Evolutionary conservation across 2,329 filamentous ascomycete genomes (phyloP), one percentile per base, ranked within the genome.

Genomic region (Diaporthe citri): DNA sequence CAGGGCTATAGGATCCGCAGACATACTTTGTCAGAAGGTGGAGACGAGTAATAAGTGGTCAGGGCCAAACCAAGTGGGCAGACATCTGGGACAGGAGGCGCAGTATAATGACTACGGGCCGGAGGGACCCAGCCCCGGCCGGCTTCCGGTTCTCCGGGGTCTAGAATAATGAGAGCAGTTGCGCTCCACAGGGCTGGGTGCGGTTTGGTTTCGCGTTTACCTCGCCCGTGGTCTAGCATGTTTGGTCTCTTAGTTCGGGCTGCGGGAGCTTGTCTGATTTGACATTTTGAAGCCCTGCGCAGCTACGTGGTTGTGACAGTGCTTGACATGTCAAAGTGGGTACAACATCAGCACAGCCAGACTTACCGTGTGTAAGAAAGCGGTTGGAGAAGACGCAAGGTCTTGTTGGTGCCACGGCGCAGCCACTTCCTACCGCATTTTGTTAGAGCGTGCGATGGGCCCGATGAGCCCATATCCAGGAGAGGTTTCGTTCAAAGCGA

Each of bases 101-200:
- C 64, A 41, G 48, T 39, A 55, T n/a, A 39, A 13, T 39, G 13
- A 39, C 36, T 39, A 41, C 48, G 64, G 64, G 34, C 34, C 64
- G 46, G 48, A 69, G 34, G 7, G 46, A 20, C 13, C 46, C 8
- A 17, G 64, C 64, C 34, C 31, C 41, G 43, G 15, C 64, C 64
- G 64, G 64, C 64, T 69, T 55, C 64, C 64, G 64, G 64, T 4
- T 28, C 46, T 28, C 51, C 51, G 51, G 31, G 64, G 34, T 31
- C 64, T 55, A 41, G 64, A 28, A 20, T 3, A 7, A 28, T 1
- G 31, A 39, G 46, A 39, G 46, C 64, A 41, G 22, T 52, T 25
- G 22, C 31, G 41, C 31, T n/a, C 62, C 34, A 20, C 8, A 28
- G 22, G 46, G 15, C 34, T 64, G 60, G 31, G 34, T 36, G 9